A percentile compares a stretch with the other conserved stretches of the same genome.
phyloP scores from a whole-genome alignment of 768 basidiomycete genomes.

The Roridomyces roridus region DNA sequence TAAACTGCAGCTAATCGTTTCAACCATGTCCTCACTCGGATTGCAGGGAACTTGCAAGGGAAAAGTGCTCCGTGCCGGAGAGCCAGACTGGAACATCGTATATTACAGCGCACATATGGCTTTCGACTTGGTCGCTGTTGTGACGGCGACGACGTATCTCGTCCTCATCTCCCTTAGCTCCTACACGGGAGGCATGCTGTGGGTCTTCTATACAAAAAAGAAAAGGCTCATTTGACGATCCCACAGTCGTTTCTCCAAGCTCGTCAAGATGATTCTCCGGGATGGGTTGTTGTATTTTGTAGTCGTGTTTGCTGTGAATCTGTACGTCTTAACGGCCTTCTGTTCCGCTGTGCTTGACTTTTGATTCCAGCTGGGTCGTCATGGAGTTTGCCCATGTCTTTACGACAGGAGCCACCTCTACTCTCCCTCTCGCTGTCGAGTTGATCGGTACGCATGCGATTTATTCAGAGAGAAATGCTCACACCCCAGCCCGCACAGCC shows the following conservation, averaged over 20 bases:
- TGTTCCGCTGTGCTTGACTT: neutral
- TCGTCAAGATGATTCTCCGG: conserved; percentile 1
- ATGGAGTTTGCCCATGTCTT: conserved; percentile 12
- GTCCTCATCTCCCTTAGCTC: conserved; percentile 2
- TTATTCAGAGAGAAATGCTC: neutral
- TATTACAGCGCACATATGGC: conserved; percentile 19
- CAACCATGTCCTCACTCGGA: too few relatives aligned
- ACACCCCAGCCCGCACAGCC: neutral
- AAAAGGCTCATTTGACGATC: neutral
- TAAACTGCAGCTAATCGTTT: too few relatives aligned
- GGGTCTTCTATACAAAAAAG: neutral
- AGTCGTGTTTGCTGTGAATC: conserved; percentile 8
- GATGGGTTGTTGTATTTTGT: conserved; percentile 5
- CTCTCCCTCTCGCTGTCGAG: conserved; percentile 9
- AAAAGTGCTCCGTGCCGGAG: neutral
- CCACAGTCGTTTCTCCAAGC: neutral
- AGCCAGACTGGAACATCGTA: conserved; percentile 22
- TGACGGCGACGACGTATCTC: conserved; percentile 7
- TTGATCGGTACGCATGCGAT: conserved; percentile 16
- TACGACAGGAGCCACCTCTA: conserved; percentile 1
- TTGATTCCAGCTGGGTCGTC: conserved; percentile 12
- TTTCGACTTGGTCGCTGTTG: conserved; percentile 9
- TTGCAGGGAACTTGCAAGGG: too few relatives aligned
- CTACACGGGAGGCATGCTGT: neutral
- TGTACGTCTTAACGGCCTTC: neutral